Percentiles rank a stretch among this genome's conserved stretches.
These are phyloP conservation scores for Trichoderma reesei DNA, from an alignment of 495 filamentous ascomycete genomes.

Conservation along the genomic window DNA sequence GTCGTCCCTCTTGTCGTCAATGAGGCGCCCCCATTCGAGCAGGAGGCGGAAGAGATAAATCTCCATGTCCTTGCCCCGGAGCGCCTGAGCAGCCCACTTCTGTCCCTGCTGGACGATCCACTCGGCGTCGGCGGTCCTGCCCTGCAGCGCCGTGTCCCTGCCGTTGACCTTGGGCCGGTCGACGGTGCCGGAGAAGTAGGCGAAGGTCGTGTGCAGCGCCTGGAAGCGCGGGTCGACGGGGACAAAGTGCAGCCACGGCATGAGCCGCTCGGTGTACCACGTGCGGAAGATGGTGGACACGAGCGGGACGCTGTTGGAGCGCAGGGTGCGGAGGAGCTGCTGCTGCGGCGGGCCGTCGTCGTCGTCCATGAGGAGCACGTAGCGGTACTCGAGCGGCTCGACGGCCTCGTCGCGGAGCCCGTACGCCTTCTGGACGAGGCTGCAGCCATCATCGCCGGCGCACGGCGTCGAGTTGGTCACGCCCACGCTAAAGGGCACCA, in stretches of 20 bases:
- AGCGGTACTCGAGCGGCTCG: conserved; percentile 28
- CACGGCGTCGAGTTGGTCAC: conserved; percentile 43
- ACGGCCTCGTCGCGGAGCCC: conserved; percentile 33
- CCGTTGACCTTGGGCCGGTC: conserved; percentile 33
- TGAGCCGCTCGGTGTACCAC: conserved; percentile 64
- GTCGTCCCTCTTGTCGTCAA: conserved; percentile 51
- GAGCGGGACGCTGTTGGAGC: conserved; percentile 55
- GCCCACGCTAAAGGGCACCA: conserved; percentile 32
- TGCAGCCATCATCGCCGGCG: conserved; percentile 35
- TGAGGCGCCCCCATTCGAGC: conserved; percentile 62
- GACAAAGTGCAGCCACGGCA: conserved; percentile 70
- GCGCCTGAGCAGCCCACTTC: conserved; percentile 52
- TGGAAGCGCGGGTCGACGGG: conserved; percentile 62
- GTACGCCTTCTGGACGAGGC: conserved; percentile 42
- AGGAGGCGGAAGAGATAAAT: conserved; percentile 72
- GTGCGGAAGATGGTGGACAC: conserved; percentile 56
- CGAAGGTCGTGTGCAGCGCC: conserved; percentile 52
- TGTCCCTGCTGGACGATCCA: conserved; percentile 59
- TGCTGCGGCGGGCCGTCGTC: conserved; percentile 60
- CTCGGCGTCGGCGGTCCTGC: conserved; percentile 28
- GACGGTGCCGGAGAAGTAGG: conserved; percentile 47
- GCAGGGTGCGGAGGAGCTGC: conserved; percentile 53
- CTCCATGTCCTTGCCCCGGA: conserved; percentile 74
- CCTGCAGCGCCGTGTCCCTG: conserved; percentile 30
- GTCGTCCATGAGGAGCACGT: conserved; percentile 58